Evolutionary conservation across 1,284 basidiomycete genomes (phyloP).

Genomic region (Puccinia triticina): DNA sequence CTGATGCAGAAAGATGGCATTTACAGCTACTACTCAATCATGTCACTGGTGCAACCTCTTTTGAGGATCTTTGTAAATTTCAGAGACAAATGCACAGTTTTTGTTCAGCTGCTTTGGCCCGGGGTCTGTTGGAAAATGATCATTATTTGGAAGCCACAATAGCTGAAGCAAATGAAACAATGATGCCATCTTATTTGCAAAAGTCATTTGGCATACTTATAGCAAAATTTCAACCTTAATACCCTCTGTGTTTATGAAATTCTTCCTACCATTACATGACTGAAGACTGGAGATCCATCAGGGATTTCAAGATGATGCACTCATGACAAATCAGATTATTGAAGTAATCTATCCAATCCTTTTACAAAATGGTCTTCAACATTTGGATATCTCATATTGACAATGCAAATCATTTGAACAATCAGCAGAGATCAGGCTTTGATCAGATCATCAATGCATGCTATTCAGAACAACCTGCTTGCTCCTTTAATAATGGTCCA

Average conservation of each 20-base stretch:
- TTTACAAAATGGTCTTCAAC: slow-evolving; percentile 56
- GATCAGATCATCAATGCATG: slow-evolving; percentile 60
- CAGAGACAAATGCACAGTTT: slow-evolving; percentile 58
- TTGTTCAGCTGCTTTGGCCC: slow-evolving; percentile 61
- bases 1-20: slow-evolving; percentile 53
- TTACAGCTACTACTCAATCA: slow-evolving; percentile 61
- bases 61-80: slow-evolving; percentile 60
- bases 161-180: slow-evolving; percentile 62
- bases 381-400: slow-evolving; percentile 50
- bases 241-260: slow-evolving; percentile 62
- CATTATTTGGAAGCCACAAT: slow-evolving; percentile 63
- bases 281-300: slow-evolving; percentile 58
- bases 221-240: slow-evolving; percentile 58
- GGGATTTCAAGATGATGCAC: slow-evolving; percentile 58
- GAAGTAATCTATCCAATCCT: slow-evolving; percentile 61
- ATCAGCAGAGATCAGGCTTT: slow-evolving; percentile 61
- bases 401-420: slow-evolving; percentile 59
- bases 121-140: slow-evolving; percentile 61
- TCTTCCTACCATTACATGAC: slow-evolving; percentile 61
- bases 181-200: slow-evolving; percentile 61
- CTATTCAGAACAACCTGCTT: slow-evolving; percentile 54
- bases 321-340: slow-evolving; percentile 63
- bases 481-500: slow-evolving; percentile 64
- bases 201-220: slow-evolving; percentile 63
- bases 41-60: slow-evolving; percentile 61